Evolutionary conservation across 345 rosid genomes (phyloP).

Genomic region (Hibiscus mutabilis): DNA sequence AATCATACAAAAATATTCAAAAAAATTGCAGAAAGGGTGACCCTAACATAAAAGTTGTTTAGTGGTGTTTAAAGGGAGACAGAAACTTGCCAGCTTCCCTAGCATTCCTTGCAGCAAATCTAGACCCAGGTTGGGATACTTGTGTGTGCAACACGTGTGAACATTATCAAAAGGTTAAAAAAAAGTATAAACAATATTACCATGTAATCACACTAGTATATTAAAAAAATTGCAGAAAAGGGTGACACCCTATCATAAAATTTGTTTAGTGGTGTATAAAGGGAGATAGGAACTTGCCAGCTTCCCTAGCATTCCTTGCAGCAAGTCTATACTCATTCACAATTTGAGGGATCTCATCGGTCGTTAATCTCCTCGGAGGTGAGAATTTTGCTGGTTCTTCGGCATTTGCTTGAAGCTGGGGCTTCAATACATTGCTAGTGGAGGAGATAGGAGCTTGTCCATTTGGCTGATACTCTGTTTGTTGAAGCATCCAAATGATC

Average conservation of each 20-base stretch:
- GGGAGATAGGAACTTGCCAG: conserved; percentile 30
- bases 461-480: conserved; percentile 50
- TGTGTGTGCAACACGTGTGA: too few species aligned
- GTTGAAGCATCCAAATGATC: neutral
- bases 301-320: conserved; percentile 70
- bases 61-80: too few species aligned
- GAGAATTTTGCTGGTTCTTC: conserved; percentile 34
- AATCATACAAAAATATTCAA: too few species aligned
- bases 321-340: conserved; percentile 58
- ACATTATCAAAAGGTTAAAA: too few species aligned
- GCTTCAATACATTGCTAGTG: conserved; percentile 41
- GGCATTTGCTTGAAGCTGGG: conserved; percentile 40
- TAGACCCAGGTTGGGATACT: too few species aligned
- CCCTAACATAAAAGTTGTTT: too few species aligned
- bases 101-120: too few species aligned
- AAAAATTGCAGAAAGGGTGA: too few species aligned
- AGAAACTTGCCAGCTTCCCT: too few species aligned
- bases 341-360: conserved; percentile 57
- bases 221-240: too few species aligned
- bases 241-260: neutral
- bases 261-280: neutral
- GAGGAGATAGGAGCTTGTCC: conserved; percentile 61
- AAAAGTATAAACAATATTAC: too few species aligned
- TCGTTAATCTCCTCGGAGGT: conserved; percentile 41
- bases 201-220: too few species aligned